phyloP scores from a whole-genome alignment of 495 filamentous ascomycete species.

The Aspergillus egyptiacus region DNA sequence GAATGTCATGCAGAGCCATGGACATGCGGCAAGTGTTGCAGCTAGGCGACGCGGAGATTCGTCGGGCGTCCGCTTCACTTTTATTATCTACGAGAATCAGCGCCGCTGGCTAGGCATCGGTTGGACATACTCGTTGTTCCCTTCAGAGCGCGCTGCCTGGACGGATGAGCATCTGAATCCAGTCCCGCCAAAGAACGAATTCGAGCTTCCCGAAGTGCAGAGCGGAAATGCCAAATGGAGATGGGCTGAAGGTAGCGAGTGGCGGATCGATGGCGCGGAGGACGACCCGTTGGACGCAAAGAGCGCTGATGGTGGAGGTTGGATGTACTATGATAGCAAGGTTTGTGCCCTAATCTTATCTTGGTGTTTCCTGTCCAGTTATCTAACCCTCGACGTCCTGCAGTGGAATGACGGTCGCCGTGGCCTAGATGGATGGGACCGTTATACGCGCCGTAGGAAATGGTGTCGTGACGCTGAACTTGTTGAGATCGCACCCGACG shows the following conservation, averaged over 20 bases:
- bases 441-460: conserved; percentile 88
- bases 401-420: conserved; percentile 91
- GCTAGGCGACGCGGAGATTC: conserved; percentile 51
- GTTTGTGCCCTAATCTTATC: conserved; percentile 37
- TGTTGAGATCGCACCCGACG: conserved; percentile 58
- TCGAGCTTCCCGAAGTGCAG: conserved; percentile 81
- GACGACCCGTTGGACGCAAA: conserved; percentile 33
- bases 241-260: conserved; percentile 79
- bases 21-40: conserved; percentile 41
- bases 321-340: conserved; percentile 99
- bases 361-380: neutral
- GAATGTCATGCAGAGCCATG: conserved; percentile 35
- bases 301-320: conserved; percentile 63
- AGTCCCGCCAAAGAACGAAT: conserved; percentile 70
- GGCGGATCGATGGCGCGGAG: conserved; percentile 77
- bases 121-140: conserved; percentile 86
- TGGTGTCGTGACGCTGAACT: conserved; percentile 97
- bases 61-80: conserved; percentile 86
- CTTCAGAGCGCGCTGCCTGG: conserved; percentile 84
- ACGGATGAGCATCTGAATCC: conserved; percentile 91
- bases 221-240: conserved; percentile 77
- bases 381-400: neutral
- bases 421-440: conserved; percentile 87
- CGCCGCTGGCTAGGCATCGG: conserved; percentile 90
- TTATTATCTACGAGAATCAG: conserved; percentile 94